A percentile compares a stretch with the other conserved stretches of the same genome.
phyloP scores from a whole-genome alignment of 371 early-diverging fungal genomes.

The Actinomucor elegans region DNA sequence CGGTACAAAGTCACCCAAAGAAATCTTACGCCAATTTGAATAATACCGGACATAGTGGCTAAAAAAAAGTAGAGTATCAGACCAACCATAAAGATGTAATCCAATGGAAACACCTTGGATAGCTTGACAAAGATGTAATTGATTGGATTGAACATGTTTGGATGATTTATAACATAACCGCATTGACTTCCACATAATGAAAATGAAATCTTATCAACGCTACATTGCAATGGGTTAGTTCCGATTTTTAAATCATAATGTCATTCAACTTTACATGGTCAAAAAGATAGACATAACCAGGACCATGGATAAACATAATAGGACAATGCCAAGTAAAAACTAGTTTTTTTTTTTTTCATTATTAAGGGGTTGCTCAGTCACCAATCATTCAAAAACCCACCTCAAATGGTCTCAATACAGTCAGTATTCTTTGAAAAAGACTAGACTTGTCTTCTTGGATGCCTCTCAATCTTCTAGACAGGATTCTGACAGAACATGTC shows the following conservation, averaged over 20 bases:
- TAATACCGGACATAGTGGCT: slow-evolving; percentile 60
- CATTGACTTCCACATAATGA: slow-evolving; percentile 66
- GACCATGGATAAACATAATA: slow-evolving; percentile 33
- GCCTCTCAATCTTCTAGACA: slow-evolving; percentile 28
- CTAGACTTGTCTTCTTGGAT: slow-evolving; percentile 36
- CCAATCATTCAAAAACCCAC: slow-evolving; percentile 19
- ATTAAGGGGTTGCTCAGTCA: not conserved
- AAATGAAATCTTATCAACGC: slow-evolving; percentile 54
- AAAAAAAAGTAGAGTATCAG: slow-evolving; percentile 64
- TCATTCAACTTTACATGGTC: slow-evolving; percentile 59
- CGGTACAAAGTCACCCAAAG: slow-evolving; percentile 61
- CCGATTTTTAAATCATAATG: not conserved
- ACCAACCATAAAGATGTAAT: slow-evolving; percentile 62
- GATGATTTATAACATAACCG: slow-evolving; percentile 63
- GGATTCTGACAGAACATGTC: slow-evolving; percentile 20
- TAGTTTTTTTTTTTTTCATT: slow-evolving; percentile 14
- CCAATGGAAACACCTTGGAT: slow-evolving; percentile 59
- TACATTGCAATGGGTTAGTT: not conserved
- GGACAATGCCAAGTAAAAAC: slow-evolving; percentile 37
- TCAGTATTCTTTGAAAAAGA: slow-evolving; percentile 25
- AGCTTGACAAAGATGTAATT: slow-evolving; percentile 58
- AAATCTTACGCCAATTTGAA: slow-evolving; percentile 62
- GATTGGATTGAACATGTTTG: slow-evolving; percentile 63
- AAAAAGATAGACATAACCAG: slow-evolving; percentile 52
- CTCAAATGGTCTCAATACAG: slow-evolving; percentile 41